Evolutionary conservation across 2,329 filamentous ascomycete species (phyloP).

Genomic region (Ascochyta fabae): DNA sequence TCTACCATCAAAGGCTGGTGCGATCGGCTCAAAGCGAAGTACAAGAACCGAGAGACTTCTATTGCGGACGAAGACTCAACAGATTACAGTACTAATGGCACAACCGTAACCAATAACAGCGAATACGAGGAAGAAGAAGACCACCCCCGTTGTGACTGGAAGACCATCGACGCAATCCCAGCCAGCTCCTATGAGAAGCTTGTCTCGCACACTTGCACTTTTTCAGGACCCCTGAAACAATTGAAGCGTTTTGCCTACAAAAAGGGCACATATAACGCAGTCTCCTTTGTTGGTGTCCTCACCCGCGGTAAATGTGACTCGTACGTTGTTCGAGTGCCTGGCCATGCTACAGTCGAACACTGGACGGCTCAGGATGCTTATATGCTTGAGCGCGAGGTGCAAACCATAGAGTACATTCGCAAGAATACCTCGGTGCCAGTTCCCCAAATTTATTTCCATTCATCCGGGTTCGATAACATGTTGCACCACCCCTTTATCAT

Average conservation of each 20-base stretch:
- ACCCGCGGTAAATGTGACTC: background rate
- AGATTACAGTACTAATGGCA: too few species aligned
- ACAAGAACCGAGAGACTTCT: too few species aligned
- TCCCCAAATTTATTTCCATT: conserved; percentile 20
- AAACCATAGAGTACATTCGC: conserved; percentile 6
- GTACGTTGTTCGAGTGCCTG: conserved; percentile 10
- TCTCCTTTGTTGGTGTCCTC: background rate
- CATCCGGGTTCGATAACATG: conserved; percentile 14
- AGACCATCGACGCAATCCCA: conserved; percentile 2
- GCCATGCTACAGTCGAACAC: background rate
- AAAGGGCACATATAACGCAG: conserved; percentile 1
- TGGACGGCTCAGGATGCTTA: conserved; percentile 6
- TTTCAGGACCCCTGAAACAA: background rate
- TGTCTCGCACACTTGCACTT: background rate
- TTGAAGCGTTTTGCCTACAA: background rate
- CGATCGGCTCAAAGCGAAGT: too few species aligned
- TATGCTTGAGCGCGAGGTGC: conserved; percentile 5
- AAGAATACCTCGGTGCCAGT: conserved; percentile 13
- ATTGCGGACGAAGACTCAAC: too few species aligned
- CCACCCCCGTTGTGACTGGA: conserved; percentile 1
- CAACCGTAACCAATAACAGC: too few species aligned
- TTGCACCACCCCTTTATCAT: conserved; percentile 26
- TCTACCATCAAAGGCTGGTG: too few species aligned
- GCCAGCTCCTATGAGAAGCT: background rate
- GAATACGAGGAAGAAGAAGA: background rate